Percentiles rank a stretch among this genome's conserved stretches.
Conservation (phyloP, 164 flowering plant species). For the Vitis rotundifolia region DNA sequence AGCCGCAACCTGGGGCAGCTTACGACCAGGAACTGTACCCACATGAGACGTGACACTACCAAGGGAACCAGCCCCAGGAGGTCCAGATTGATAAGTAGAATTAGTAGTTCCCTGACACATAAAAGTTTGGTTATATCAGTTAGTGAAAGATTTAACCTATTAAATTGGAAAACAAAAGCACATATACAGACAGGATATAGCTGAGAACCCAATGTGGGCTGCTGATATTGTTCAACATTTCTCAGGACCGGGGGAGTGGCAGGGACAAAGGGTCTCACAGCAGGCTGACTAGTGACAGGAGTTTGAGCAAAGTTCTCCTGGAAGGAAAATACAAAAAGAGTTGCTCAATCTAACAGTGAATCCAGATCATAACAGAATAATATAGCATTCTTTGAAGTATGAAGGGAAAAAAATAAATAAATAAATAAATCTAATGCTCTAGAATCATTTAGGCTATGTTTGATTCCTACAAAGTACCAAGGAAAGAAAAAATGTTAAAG, state of each 20-base stretch:
- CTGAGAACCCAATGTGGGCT: constrained; percentile 82
- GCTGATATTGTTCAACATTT: constrained; percentile 85
- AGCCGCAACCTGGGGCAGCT: constrained; percentile 59
- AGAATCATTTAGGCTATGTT: too few species aligned
- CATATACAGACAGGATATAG: constrained; percentile 69
- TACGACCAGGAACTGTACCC: constrained; percentile 41
- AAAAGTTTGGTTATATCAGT: background rate
- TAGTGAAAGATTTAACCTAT: background rate
- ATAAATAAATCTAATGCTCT: background rate
- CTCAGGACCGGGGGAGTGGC: constrained; percentile 56
- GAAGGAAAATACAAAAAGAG: constrained; percentile 11
- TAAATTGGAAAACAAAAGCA: constrained; percentile 2
- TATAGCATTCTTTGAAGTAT: too few species aligned
- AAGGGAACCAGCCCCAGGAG: constrained; percentile 42
- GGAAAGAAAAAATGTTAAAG: too few species aligned
- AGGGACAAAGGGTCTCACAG: constrained; percentile 71
- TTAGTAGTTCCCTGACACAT: constrained; percentile 49
- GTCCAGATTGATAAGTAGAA: constrained; percentile 47
- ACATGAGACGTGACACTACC: constrained; percentile 45
- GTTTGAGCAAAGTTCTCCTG: constrained; percentile 56
- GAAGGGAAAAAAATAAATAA: background rate
- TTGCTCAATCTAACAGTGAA: background rate
- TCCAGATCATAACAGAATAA: background rate
- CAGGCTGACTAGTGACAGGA: constrained; percentile 53
- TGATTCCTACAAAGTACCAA: too few species aligned